Conservation (phyloP, 805 yeast genomes). For the Pichia gijzeniarum region DNA sequence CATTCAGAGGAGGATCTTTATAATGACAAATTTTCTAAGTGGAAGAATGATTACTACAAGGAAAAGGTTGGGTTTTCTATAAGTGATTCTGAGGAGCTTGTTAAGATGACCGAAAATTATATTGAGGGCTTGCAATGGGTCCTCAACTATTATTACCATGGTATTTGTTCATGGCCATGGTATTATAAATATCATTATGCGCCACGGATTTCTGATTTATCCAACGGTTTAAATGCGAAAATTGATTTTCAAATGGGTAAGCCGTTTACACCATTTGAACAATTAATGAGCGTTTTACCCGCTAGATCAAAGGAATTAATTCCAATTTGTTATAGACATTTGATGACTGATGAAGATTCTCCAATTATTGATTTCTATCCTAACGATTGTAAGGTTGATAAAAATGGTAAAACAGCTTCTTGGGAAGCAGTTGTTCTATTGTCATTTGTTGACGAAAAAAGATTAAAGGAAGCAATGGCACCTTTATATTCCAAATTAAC, state of each 20-base stretch:
- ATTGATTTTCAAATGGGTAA: constrained; percentile 59
- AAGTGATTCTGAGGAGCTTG: constrained; percentile 51
- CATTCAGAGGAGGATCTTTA: constrained; percentile 56
- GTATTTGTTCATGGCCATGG: constrained; percentile 97
- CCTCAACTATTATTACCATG: constrained; percentile 79
- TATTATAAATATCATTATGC: constrained; percentile 84
- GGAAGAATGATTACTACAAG: constrained; percentile 84
- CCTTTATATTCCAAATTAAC: constrained; percentile 57
- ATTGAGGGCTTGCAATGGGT: constrained; percentile 98
- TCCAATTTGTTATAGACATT: constrained; percentile 67
- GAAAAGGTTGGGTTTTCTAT: constrained; percentile 70
- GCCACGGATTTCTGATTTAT: constrained; percentile 87
- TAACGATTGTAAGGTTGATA: constrained; percentile 74
- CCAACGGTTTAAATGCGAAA: constrained; percentile 59
- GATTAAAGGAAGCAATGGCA: constrained; percentile 65
- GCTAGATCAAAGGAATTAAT: constrained; percentile 79
- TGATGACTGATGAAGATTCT: constrained; percentile 81
- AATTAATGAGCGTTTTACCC: constrained; percentile 95
- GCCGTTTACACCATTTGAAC: constrained; percentile 92
- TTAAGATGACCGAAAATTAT: constrained; percentile 69
- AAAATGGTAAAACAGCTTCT: constrained; percentile 90
- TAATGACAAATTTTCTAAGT: constrained; percentile 62
- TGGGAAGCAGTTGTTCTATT: constrained; percentile 98
- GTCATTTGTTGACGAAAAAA: constrained; percentile 81
- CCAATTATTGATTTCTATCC: constrained; percentile 92